Percentiles rank a stretch among this genome's conserved stretches.
Evolutionary conservation across 352 stramenopile genomes (phyloP).

Genomic region (Pythium chondricola): DNA sequence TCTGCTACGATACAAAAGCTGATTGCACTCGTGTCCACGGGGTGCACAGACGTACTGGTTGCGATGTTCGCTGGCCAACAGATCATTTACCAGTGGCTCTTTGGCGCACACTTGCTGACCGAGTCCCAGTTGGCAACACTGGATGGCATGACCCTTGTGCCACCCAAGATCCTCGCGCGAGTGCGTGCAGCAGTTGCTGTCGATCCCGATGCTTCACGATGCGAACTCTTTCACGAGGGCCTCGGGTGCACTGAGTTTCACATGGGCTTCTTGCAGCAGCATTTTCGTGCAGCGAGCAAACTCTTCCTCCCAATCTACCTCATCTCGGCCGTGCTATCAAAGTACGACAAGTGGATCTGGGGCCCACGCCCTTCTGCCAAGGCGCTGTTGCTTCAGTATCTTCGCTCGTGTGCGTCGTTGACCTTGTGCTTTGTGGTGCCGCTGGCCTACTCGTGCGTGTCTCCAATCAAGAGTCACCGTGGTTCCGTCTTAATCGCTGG

Average conservation of each 20-base stretch:
- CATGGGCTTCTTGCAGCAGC: conserved; percentile 26
- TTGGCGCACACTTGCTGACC: conserved; percentile 33
- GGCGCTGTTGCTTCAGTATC: conserved; percentile 38
- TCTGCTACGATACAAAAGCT: neutral
- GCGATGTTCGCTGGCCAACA: conserved; percentile 31
- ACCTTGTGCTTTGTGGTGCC: conserved; percentile 62
- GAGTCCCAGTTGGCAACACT: conserved; percentile 46
- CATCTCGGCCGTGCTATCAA: conserved; percentile 42
- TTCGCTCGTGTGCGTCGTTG: conserved; percentile 59
- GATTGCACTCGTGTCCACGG: neutral
- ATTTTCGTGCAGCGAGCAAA: conserved; percentile 39
- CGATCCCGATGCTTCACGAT: conserved; percentile 33
- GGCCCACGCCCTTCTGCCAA: conserved; percentile 38
- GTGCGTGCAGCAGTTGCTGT: conserved; percentile 50
- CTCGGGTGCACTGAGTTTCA: conserved; percentile 46
- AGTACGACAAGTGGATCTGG: conserved; percentile 67
- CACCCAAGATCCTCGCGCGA: conserved; percentile 26
- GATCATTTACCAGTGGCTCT: conserved; percentile 68
- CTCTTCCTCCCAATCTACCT: conserved; percentile 75
- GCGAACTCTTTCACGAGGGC: conserved; percentile 37
- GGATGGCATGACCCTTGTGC: conserved; percentile 43
- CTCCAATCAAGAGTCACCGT: conserved; percentile 30
- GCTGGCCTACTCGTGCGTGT: conserved; percentile 45
- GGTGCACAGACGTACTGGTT: conserved; percentile 33
- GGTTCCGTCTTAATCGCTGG: conserved; percentile 22